Conservation (phyloP, 352 stramenopile species). For the Globisporangium cylindrosporum region DNA sequence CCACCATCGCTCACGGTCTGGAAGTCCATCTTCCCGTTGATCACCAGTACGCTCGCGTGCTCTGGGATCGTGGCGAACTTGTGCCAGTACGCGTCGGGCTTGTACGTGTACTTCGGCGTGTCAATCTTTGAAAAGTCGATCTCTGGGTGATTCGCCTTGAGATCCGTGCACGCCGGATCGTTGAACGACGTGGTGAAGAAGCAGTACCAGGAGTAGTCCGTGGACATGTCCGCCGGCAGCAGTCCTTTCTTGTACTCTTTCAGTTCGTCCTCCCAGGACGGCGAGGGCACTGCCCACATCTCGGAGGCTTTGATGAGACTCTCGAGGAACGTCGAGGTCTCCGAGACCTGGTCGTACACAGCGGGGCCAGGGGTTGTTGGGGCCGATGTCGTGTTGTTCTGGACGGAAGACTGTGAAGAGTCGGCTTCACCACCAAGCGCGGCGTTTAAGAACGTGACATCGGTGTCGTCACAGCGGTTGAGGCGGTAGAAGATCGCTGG, state of each 20-base stretch:
- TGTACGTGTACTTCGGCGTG: conserved; percentile 24
- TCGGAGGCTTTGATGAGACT: conserved; percentile 13
- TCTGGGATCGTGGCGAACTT: conserved; percentile 21
- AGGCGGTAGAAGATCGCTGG: too few species aligned
- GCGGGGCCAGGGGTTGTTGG: not conserved
- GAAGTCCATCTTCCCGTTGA: conserved; percentile 27
- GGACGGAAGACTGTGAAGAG: too few species aligned
- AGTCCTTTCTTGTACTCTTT: conserved; percentile 5
- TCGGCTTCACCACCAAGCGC: too few species aligned
- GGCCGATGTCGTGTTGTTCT: too few species aligned
- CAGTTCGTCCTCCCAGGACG: conserved; percentile 11
- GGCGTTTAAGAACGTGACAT: too few species aligned
- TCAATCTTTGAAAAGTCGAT: not conserved
- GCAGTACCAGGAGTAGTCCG: conserved; percentile 13
- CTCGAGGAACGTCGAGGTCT: conserved; percentile 11
- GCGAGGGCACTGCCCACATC: conserved; percentile 20
- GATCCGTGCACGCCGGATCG: conserved; percentile 12
- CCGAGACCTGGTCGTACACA: not conserved
- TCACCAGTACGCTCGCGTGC: conserved; percentile 26
- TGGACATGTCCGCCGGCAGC: conserved; percentile 5
- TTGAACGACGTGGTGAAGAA: conserved; percentile 17
- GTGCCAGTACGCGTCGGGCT: conserved; percentile 30
- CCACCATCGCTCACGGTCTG: conserved; percentile 24
- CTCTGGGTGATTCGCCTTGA: not conserved
- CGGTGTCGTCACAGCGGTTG: too few species aligned